phyloP scores from a whole-genome alignment of 1,284 basidiomycete species.

The Exsudoporus floridanus region DNA sequence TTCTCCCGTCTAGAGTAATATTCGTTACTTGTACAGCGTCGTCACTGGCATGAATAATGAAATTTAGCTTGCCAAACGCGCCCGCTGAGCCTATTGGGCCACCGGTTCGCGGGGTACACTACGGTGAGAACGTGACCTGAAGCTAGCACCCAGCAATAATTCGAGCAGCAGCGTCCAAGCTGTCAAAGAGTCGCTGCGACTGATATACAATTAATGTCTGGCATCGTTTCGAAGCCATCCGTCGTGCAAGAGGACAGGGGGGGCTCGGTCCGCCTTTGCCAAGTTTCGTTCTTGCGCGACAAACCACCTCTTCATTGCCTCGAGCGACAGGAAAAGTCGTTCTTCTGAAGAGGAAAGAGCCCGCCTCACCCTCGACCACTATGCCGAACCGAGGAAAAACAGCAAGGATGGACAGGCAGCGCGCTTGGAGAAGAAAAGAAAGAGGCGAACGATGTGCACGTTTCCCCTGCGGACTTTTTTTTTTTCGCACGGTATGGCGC shows the following conservation, averaged over 20 bases:
- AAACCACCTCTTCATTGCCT: slow-evolving; percentile 52
- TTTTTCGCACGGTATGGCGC: slow-evolving; percentile 21
- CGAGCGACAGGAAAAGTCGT: slow-evolving; percentile 26
- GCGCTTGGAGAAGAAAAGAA: slow-evolving; percentile 23
- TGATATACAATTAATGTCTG: slow-evolving; percentile 11
- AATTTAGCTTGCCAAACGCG: neutral
- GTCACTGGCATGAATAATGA: slow-evolving; percentile 23
- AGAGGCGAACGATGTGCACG: neutral
- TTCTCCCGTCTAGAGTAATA: slow-evolving; percentile 21
- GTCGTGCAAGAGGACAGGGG: neutral
- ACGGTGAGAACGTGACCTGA: too few species aligned
- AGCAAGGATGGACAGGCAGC: slow-evolving; percentile 37
- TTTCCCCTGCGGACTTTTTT: neutral
- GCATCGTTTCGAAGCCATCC: slow-evolving; percentile 9
- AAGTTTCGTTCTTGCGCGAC: slow-evolving; percentile 40
- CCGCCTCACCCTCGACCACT: slow-evolving; percentile 22
- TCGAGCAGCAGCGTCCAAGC: neutral
- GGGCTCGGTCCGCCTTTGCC: slow-evolving; percentile 7
- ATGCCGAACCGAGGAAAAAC: slow-evolving; percentile 30
- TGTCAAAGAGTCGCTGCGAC: neutral
- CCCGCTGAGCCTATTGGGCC: neutral
- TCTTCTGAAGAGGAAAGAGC: slow-evolving; percentile 48
- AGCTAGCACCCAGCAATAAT: too few species aligned
- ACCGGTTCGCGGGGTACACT: neutral
- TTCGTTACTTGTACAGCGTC: slow-evolving; percentile 13